Evolutionary conservation across 345 rosid genomes (phyloP), one percentile per base, ranked within the genome.

Genomic region (Nasturtium officinale): DNA sequence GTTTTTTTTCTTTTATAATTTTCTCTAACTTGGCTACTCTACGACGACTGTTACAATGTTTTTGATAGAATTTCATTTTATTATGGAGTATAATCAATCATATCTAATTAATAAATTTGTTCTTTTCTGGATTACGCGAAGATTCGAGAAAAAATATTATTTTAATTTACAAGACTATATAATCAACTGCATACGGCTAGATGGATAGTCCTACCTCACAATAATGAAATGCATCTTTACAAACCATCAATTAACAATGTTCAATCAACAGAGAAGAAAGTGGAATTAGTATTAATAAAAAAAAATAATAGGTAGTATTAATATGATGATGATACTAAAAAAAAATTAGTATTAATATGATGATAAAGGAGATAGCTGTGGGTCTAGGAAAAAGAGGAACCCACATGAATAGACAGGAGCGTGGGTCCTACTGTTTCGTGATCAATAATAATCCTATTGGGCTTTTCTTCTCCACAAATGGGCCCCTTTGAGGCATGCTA

Each of bases 321-420:
- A 11, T 3, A 38, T 12, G 1, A 5, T 40, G 0, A 40, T 38
- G n/a, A n/a, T n/a, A n/a, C n/a, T n/a, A 23, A 23, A 23, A 2
- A 23, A 23, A 2, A 23, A 23, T 23, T 23, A 23, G 43, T 38
- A 38, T 11, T 11, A 11, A 11, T 3, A 38, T 12, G 1, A 5
- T 40, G 0, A 40, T 38, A 38, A 38, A 38, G 42, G 5, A 11
- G 38, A 52, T 29, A 73, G 42, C 33, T 20, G 61, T 74, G 72
- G 72, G 63, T 5, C 13, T 28, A 11, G n/a, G 15, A 35, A 5
- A 42, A 30, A 26, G 29, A 0, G 67, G 61, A 55, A 15, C 61
- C 73, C 61, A 48, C 73, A 6, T 48, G 61, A 58, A 28, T 38
- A 67, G 57, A 60, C 26, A 40, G 38, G 79, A 75, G 40, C 60